These are phyloP conservation scores for Ehretia macrophylla DNA, from an alignment of 257 asterid genomes.

Conservation along the genomic window DNA sequence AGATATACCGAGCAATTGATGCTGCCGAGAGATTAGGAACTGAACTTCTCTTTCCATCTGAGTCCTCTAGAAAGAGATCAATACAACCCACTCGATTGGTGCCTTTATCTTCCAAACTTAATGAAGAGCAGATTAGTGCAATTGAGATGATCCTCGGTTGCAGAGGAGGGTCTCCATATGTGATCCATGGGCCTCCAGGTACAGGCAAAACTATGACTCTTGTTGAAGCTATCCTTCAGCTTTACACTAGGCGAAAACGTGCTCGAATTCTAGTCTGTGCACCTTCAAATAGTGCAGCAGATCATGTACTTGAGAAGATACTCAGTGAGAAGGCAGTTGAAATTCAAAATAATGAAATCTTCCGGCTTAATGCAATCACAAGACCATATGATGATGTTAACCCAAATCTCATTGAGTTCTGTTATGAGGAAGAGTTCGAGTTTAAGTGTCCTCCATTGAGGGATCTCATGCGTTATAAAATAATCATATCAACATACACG, in stretches of 20 bases:
- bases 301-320: conserved; percentile 71
- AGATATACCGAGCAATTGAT: conserved; percentile 80
- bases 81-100: conserved; percentile 27
- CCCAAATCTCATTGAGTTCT: conserved; percentile 44
- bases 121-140: conserved; percentile 61
- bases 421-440: conserved; percentile 45
- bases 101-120: conserved; percentile 56
- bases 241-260: conserved; percentile 27
- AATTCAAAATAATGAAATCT: conserved; percentile 40
- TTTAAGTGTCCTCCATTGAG: conserved; percentile 55
- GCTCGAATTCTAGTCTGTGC: conserved; percentile 78
- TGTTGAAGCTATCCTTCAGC: conserved; percentile 78
- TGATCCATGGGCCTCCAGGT: conserved; percentile 97
- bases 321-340: conserved; percentile 24
- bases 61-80: conserved; percentile 16
- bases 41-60: conserved; percentile 66
- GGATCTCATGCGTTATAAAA: conserved; percentile 43
- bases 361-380: conserved; percentile 68
- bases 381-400: conserved; percentile 73
- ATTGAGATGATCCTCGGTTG: conserved; percentile 70
- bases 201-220: conserved; percentile 90
- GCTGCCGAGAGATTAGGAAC: conserved; percentile 51
- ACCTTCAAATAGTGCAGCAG: conserved; percentile 95
- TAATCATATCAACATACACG: conserved; percentile 74
- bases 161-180: conserved; percentile 72